These are phyloP conservation scores for Populus tremula DNA, from an alignment of 345 rosid genomes.

Conservation along the genomic window DNA sequence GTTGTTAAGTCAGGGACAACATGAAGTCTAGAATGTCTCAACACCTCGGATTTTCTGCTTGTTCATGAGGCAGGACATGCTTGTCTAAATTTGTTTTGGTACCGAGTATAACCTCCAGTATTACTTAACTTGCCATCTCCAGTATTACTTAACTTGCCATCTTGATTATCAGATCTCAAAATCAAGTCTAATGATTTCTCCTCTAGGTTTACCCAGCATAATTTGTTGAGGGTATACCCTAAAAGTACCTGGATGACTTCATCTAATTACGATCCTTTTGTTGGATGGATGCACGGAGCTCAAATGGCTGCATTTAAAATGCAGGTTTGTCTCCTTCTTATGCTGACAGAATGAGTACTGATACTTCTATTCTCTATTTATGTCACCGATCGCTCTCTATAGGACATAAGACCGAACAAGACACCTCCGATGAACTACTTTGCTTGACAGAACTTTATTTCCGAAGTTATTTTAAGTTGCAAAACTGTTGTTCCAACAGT, in stretches of 20 bases:
- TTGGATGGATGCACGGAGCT: conserved; percentile 29
- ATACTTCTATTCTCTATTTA: no score
- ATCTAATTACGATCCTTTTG: conserved; percentile 22
- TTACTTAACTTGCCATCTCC: background rate
- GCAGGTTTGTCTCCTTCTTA: conserved; percentile 20
- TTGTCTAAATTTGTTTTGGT: background rate
- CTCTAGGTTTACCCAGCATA: conserved; percentile 21
- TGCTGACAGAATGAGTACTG: background rate
- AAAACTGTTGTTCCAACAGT: no score
- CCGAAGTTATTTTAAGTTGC: no score
- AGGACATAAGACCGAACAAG: no score
- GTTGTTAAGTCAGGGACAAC: background rate
- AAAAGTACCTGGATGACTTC: conserved; percentile 20
- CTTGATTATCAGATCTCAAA: background rate
- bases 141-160: background rate
- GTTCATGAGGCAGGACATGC: background rate
- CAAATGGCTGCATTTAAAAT: conserved; percentile 37
- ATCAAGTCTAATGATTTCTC: background rate
- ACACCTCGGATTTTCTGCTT: background rate
- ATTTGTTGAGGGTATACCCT: conserved; percentile 24
- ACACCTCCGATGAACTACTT: no score
- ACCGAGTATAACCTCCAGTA: background rate
- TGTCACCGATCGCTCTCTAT: no score
- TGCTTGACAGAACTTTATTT: no score
- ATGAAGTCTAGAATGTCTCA: background rate